Percentiles rank a stretch among this genome's conserved stretches.
phyloP scores from a whole-genome alignment of 176 grass and related monocot genomes.

The Bothriochloa decipiens region DNA sequence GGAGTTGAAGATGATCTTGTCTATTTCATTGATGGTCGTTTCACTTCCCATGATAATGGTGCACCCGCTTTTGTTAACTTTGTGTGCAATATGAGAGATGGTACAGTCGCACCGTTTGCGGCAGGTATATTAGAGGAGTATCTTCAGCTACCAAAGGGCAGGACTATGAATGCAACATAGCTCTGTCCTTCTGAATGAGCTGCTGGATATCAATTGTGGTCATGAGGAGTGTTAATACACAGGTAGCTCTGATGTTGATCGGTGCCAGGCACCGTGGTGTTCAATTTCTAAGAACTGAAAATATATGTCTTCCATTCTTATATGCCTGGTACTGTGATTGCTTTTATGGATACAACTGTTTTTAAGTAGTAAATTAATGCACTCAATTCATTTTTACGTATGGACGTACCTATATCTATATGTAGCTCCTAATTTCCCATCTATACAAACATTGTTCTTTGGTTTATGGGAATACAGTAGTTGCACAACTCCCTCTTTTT shows the following conservation, averaged over 20 bases:
- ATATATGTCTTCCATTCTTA: background rate
- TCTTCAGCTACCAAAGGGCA: background rate
- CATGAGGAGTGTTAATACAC: background rate
- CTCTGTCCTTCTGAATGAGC: background rate
- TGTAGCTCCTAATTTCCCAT: background rate
- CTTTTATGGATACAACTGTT: background rate
- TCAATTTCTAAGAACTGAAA: background rate
- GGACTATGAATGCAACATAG: background rate
- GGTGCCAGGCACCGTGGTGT: background rate
- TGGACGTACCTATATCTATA: background rate
- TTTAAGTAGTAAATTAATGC: background rate
- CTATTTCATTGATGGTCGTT: background rate
- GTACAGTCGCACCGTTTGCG: background rate
- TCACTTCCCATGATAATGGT: background rate
- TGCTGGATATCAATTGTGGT: background rate
- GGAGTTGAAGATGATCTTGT: background rate
- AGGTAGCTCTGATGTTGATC: background rate
- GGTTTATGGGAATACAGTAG: no score
- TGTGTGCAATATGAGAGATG: conserved; percentile 17
- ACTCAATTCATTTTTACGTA: background rate
- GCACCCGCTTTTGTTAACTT: background rate
- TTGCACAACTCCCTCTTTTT: background rate
- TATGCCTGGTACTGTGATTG: background rate
- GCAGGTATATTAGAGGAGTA: background rate
- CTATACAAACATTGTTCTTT: no score